A percentile compares a stretch with the other conserved stretches of the same genome.
phyloP scores from a whole-genome alignment of 2,329 filamentous ascomycete genomes.

The Colletotrichum nymphaeae region DNA sequence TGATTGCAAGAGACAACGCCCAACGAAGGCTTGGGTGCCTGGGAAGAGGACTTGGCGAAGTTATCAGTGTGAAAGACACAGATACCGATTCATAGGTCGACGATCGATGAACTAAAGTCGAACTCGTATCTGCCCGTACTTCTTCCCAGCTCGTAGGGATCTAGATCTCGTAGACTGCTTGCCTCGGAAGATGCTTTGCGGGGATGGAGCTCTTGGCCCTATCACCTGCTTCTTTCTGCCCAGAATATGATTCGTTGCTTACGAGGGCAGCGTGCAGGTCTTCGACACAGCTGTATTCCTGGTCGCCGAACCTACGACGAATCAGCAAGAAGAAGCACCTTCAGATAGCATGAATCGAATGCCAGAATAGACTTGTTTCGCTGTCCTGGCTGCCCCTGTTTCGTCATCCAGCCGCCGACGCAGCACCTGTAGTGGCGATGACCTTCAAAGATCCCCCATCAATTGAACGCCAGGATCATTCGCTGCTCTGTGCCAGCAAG shows the following conservation, averaged over 20 bases:
- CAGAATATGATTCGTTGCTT: constrained; percentile 4
- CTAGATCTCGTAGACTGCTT: not conserved
- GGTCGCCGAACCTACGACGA: not conserved
- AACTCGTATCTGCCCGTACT: not conserved
- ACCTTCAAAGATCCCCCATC: constrained; percentile 1
- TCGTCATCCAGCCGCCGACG: constrained; percentile 3
- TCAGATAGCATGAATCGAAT: constrained; percentile 10
- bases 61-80: not conserved
- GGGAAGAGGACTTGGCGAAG: not conserved
- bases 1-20: not conserved
- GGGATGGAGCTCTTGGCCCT: not conserved
- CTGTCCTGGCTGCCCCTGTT: constrained; percentile 13
- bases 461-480: constrained; percentile 24
- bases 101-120: not conserved
- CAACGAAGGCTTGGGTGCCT: not conserved
- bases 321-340: not conserved
- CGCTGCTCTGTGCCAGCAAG: constrained; percentile 23
- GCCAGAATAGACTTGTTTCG: constrained; percentile 9
- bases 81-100: not conserved
- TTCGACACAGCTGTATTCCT: constrained; percentile 1
- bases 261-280: not conserved
- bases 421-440: not conserved
- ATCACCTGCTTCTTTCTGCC: constrained; percentile 8
- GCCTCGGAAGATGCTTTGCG: not conserved
- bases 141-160: not conserved